phyloP scores from a whole-genome alignment of 2,329 filamentous ascomycete species.

The Tolypocladium endophyticum region DNA sequence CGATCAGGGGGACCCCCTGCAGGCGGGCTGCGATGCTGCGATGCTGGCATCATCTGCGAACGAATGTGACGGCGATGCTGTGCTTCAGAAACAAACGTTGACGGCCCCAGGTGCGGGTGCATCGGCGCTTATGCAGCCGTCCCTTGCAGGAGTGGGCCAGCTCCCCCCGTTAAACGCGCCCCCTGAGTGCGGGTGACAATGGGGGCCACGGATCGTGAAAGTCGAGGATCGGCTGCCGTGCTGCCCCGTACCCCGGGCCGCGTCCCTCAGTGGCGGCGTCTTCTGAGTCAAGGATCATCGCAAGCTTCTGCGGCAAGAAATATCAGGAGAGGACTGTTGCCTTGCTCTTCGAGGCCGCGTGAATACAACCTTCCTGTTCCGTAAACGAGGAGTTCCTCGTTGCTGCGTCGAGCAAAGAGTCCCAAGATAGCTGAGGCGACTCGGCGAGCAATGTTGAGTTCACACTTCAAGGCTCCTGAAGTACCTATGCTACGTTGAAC shows the following conservation, averaged over 20 bases:
- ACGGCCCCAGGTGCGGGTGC: neutral
- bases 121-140: neutral
- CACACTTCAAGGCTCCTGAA: neutral
- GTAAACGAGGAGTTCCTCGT: neutral
- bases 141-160: neutral
- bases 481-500: neutral
- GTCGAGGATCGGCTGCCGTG: neutral
- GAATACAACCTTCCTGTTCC: neutral
- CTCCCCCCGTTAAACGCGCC: neutral
- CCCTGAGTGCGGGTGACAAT: neutral
- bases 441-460: constrained; percentile 32
- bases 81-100: neutral
- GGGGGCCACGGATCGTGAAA: neutral
- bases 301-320: neutral
- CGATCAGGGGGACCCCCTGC: neutral
- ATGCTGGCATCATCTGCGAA: neutral
- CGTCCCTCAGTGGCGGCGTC: neutral
- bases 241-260: neutral
- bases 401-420: neutral
- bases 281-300: neutral
- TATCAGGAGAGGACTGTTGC: neutral
- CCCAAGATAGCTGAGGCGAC: constrained; percentile 49
- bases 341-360: neutral
- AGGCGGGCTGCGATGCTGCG: neutral
- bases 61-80: neutral